Evolutionary conservation across 495 filamentous ascomycete species (phyloP), one percentile per base, ranked within the genome.

Genomic region (Parathielavia appendiculata): DNA sequence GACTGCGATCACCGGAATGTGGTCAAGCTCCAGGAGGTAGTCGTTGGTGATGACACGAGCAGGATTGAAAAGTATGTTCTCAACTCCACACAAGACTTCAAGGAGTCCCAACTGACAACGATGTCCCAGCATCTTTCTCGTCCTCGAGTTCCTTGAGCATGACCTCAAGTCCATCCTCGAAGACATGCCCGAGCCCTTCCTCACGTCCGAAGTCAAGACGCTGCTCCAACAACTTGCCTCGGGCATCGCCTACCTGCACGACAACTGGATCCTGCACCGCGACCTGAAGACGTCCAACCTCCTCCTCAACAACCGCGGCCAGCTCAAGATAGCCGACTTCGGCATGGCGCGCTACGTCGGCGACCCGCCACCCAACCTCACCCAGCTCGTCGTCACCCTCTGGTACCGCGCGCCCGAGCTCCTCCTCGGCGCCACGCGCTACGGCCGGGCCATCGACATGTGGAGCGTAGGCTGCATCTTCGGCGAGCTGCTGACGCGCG

Each of bases 391-490:
- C 59, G 93, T 97, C 19, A 98, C 93, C 6, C 84, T 98, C 9
- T 98, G 93, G 93, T 98, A 98, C 72, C 87, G 93, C 30, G 80
- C 90, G 0, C 93, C 93, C 0, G 93, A 97, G 69, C 79, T 98
- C 17, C 82, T 98, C 6, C 81, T 98, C 12, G 93, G 93, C 26
- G 80, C 89, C 1, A 80, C 82, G 39, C 80, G 79, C 20, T 98
- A 98, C 76, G 86, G 82, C 48, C 68, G 76, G 0, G 84, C 87
- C 61, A 79, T 98, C 57, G 93, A 98, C 73, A 86, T 96, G 80
- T 98, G 93, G 93, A 92, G 88, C 71, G 76, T 97, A 10, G 93
- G 93, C 13, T 98, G 93, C 75, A 93, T 98, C 66, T 96, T 98
- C 70, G 93, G 87, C 54, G 92, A 98, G 72, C 81, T 98, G 7